Evolutionary conservation across 2,329 filamentous ascomycete genomes (phyloP), one percentile per base, ranked within the genome.

Genomic region (Venturia oleaginea): DNA sequence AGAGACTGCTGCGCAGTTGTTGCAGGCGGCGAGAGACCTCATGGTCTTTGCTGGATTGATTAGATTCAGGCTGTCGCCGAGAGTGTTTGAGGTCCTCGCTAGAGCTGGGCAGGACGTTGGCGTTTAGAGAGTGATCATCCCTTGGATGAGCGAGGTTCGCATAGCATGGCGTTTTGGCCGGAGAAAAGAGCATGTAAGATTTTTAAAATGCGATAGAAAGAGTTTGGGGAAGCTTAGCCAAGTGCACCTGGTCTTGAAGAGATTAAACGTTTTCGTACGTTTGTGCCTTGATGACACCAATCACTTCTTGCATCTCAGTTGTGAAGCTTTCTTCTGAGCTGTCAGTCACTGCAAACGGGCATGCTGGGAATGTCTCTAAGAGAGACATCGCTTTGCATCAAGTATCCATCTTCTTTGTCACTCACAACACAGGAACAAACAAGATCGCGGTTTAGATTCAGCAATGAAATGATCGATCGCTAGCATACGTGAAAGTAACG

Each of bases 41-140:
- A 96, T 94, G 80, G 89, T 94, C 17, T 97, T 96, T 79, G 93
- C 92, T 19, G 93, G 92, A 65, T 86, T 96, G 82, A 86, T 97
- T 72, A 87, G 90, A 72, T 97, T 96, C 77, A 87, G 94, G 72
- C 84, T 97, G 78, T 91, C 91, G 61, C 89, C 90, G 43, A 84
- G 90, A 71, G 83, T 97, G 64, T 93, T 95, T 77, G 93, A 97
- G 80, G 90, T 89, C 67, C 79, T 97, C 72, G 92, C 92, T 60
- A 85, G 88, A 72, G 91, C 90, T 48, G 90, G 89, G 61, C 87
- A 88, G 55, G 89, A 92, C 19, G 19, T 60, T 27, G 59, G 59
- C 22, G 59, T 60, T 19, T 60, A 43, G 27, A 15, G 34, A n/a
- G 17, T 27, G 34, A 19, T 15, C 15, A 37, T 4, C 22, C 2